A percentile compares a stretch with the other conserved stretches of the same genome.
phyloP scores from a whole-genome alignment of 2,329 filamentous ascomycete species.

The Fusarium chuoi region DNA sequence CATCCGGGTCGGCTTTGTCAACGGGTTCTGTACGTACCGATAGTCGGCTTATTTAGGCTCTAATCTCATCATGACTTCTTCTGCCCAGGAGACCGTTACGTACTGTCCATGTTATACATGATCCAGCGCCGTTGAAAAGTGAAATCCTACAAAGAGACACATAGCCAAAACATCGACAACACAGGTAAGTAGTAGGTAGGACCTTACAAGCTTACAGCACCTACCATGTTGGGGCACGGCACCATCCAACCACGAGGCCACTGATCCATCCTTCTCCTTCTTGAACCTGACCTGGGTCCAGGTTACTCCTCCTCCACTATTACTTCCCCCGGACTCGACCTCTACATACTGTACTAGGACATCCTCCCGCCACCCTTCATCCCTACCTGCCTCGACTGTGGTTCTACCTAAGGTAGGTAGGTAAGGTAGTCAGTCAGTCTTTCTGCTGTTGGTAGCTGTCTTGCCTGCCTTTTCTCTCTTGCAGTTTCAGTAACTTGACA shows the following conservation, averaged over 20 bases:
- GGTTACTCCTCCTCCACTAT: conserved; percentile 26
- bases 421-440: background rate
- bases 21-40: background rate
- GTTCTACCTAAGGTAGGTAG: background rate
- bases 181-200: background rate
- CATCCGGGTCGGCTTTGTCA: background rate
- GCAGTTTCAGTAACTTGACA: conserved; percentile 2
- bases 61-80: conserved; percentile 24
- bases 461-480: background rate
- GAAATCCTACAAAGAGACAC: conserved; percentile 1
- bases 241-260: conserved; percentile 33
- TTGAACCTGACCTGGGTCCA: background rate
- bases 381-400: conserved; percentile 21
- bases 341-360: conserved; percentile 22
- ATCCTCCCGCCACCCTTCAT: conserved; percentile 37
- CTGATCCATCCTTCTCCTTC: conserved; percentile 15
- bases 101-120: conserved; percentile 1
- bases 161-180: background rate
- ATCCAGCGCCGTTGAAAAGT: conserved; percentile 6
- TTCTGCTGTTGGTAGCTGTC: conserved; percentile 2
- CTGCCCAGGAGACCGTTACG: background rate
- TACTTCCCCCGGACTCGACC: conserved; percentile 31
- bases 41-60: background rate
- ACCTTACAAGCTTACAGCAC: conserved; percentile 13
- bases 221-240: conserved; percentile 36